Evolutionary conservation across 805 yeast genomes (phyloP).

Genomic region (Lipomyces spencermartinsiae): DNA sequence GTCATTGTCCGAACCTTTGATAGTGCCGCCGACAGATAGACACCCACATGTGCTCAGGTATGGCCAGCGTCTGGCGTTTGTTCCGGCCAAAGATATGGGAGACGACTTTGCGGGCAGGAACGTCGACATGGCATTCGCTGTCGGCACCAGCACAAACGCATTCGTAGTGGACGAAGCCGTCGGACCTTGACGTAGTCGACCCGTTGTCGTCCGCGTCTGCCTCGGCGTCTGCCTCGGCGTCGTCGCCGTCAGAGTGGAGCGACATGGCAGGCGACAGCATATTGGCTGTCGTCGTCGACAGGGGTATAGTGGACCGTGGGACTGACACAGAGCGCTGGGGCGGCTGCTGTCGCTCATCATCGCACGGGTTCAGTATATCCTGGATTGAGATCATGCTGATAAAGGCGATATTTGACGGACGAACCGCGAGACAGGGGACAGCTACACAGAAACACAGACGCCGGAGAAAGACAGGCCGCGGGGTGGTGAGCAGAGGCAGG

Average conservation of each 20-base stretch:
- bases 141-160: slow-evolving; percentile 20
- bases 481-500: no score
- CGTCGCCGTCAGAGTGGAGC: slow-evolving; percentile 4
- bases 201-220: background rate
- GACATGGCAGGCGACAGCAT: slow-evolving; percentile 1
- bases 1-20: slow-evolving; percentile 20
- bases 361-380: slow-evolving; percentile 4
- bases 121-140: slow-evolving; percentile 20
- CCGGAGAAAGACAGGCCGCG: no score
- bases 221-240: background rate
- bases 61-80: slow-evolving; percentile 38
- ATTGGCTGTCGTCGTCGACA: background rate
- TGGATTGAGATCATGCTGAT: background rate
- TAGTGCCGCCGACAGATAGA: slow-evolving; percentile 35
- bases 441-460: background rate
- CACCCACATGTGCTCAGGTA: slow-evolving; percentile 34
- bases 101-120: slow-evolving; percentile 36
- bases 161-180: background rate
- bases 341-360: background rate
- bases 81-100: slow-evolving; percentile 39
- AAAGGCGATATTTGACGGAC: background rate
- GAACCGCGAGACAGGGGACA: background rate
- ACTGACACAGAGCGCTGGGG: background rate
- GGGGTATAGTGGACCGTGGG: background rate
- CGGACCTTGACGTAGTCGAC: background rate